phyloP scores from a whole-genome alignment of 2,329 filamentous ascomycete genomes.

The Whalleya microplaca region DNA sequence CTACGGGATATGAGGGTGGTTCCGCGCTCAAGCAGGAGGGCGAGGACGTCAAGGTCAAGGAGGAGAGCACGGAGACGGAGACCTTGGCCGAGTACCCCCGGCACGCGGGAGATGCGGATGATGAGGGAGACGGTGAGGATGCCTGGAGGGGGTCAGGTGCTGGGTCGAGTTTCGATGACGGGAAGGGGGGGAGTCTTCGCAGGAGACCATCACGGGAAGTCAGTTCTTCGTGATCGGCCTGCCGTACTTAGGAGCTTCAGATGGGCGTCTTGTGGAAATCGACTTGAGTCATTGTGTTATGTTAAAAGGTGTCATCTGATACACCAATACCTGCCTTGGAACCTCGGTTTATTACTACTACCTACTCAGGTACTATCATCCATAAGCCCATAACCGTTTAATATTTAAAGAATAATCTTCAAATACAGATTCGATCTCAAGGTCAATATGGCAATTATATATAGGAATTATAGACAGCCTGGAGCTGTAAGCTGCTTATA shows the following conservation, averaged over 20 bases:
- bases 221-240: conserved; percentile 8
- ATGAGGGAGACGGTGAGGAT: conserved; percentile 34
- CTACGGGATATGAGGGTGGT: neutral
- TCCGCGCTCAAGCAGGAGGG: conserved; percentile 16
- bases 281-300: too few relatives aligned
- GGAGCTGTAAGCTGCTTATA: too few relatives aligned
- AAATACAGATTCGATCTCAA: too few relatives aligned
- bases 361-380: too few relatives aligned
- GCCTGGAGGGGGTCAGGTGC: conserved; percentile 22
- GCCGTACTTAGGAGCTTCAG: neutral
- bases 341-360: too few relatives aligned
- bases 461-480: too few relatives aligned
- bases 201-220: conserved; percentile 28
- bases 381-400: too few relatives aligned
- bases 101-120: conserved; percentile 30
- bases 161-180: conserved; percentile 25
- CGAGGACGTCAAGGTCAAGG: conserved; percentile 25
- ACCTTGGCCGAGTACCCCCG: conserved; percentile 15
- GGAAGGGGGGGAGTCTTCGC: conserved; percentile 22
- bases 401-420: too few relatives aligned
- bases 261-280: neutral
- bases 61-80: conserved; percentile 27
- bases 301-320: neutral
- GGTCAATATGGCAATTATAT: too few relatives aligned
- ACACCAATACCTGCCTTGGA: too few relatives aligned